These are phyloP conservation scores for Aspergillus diversus DNA, from an alignment of 495 filamentous ascomycete species.

Conservation along the genomic window DNA sequence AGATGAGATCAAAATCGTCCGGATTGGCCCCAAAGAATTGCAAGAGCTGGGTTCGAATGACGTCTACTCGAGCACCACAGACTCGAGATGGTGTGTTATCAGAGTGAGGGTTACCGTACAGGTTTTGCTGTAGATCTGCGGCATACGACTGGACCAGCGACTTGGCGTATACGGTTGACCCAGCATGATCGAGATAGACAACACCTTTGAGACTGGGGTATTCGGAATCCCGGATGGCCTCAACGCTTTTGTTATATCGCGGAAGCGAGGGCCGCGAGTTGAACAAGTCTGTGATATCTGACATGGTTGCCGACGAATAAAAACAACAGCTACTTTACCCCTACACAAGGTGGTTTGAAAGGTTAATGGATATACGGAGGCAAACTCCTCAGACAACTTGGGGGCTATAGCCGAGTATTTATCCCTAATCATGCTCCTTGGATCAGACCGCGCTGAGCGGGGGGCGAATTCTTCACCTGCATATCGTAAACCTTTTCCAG, in stretches of 20 bases:
- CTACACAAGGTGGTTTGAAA: too few species aligned
- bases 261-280: not conserved
- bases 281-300: too few species aligned
- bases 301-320: too few species aligned
- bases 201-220: slow-evolving; percentile 15
- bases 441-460: not conserved
- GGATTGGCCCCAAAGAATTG: slow-evolving; percentile 65
- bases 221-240: slow-evolving; percentile 13
- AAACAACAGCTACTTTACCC: too few species aligned
- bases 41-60: slow-evolving; percentile 59
- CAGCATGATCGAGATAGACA: slow-evolving; percentile 73
- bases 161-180: slow-evolving; percentile 71
- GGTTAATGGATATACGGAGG: too few species aligned
- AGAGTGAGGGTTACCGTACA: slow-evolving; percentile 81
- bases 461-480: not conserved
- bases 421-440: not conserved
- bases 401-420: not conserved
- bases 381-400: too few species aligned
- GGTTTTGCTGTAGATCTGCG: slow-evolving; percentile 58
- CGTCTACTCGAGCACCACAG: slow-evolving; percentile 63
- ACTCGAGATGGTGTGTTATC: slow-evolving; percentile 64
- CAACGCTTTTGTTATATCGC: slow-evolving; percentile 10
- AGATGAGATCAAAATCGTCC: slow-evolving; percentile 68
- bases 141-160: slow-evolving; percentile 49
- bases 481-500: not conserved